Conservation (phyloP, 768 basidiomycete species). For the Mycena latifolia region DNA sequence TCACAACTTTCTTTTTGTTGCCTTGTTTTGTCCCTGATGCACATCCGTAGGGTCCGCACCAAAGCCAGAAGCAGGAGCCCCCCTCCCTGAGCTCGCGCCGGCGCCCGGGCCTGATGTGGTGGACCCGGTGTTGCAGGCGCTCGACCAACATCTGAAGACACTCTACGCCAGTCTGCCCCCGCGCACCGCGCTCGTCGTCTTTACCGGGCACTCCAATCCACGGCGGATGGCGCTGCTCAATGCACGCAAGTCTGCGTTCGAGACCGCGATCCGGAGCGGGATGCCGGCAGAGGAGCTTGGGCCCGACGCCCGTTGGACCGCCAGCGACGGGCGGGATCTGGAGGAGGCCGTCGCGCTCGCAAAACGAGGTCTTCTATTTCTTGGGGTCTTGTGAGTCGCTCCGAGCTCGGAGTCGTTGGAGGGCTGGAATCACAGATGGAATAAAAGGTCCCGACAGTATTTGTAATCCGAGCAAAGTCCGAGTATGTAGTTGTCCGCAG, state of each 20-base stretch:
- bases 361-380: constrained; percentile 86
- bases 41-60: constrained; percentile 69
- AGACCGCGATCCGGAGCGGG: constrained; percentile 68
- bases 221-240: constrained; percentile 82
- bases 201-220: constrained; percentile 93
- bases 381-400: constrained; percentile 58
- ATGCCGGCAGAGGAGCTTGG: constrained; percentile 68
- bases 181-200: constrained; percentile 85
- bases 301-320: constrained; percentile 77
- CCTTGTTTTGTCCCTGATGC: constrained; percentile 1
- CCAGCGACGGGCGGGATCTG: constrained; percentile 79
- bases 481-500: no score
- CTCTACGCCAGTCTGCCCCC: constrained; percentile 80
- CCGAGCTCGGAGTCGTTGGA: no score
- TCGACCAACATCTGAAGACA: constrained; percentile 71
- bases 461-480: no score
- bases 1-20: constrained; percentile 8
- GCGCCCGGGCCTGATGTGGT: constrained; percentile 52
- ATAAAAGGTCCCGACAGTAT: not conserved
- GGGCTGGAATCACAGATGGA: constrained; percentile 1
- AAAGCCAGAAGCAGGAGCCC: constrained; percentile 57
- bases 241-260: constrained; percentile 78
- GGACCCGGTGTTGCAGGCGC: constrained; percentile 52
- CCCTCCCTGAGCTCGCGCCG: constrained; percentile 40
- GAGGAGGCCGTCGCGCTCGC: constrained; percentile 86